Conservation (phyloP, 768 basidiomycete species). For the Pleurotus djamor region DNA sequence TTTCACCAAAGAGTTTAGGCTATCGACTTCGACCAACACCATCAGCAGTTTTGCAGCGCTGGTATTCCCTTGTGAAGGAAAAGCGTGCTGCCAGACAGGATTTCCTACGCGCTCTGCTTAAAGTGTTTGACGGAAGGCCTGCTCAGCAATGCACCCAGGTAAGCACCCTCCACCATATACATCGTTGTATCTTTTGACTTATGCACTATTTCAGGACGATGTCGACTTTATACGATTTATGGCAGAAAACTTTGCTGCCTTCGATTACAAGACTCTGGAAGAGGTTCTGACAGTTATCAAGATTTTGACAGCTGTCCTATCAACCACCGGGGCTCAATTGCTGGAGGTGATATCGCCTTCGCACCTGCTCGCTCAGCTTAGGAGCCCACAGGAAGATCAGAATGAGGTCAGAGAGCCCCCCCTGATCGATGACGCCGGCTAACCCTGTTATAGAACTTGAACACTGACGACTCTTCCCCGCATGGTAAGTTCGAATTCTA, state of each 20-base stretch:
- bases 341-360: slow-evolving; percentile 72
- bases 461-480: too few relatives aligned
- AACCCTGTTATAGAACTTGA: too few relatives aligned
- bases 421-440: too few relatives aligned
- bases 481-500: too few relatives aligned
- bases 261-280: slow-evolving; percentile 96
- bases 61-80: slow-evolving; percentile 91
- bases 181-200: background rate
- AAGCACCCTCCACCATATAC: background rate
- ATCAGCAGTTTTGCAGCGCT: slow-evolving; percentile 77
- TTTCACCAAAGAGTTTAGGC: slow-evolving; percentile 34
- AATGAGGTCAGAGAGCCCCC: background rate
- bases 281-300: slow-evolving; percentile 88
- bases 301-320: slow-evolving; percentile 70
- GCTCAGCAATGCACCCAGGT: slow-evolving; percentile 59
- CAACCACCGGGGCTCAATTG: slow-evolving; percentile 79
- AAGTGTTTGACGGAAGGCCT: slow-evolving; percentile 76
- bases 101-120: slow-evolving; percentile 80
- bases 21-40: slow-evolving; percentile 64
- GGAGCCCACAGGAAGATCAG: slow-evolving; percentile 21
- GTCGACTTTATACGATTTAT: slow-evolving; percentile 88
- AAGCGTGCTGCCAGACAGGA: slow-evolving; percentile 86
- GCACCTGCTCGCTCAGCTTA: slow-evolving; percentile 64
- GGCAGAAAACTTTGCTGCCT: slow-evolving; percentile 88
- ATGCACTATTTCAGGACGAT: slow-evolving; percentile 53